A percentile compares a stretch with the other conserved stretches of the same genome.
Evolutionary conservation across 306 rosid genomes (phyloP).

Genomic region (Betula pendula): DNA sequence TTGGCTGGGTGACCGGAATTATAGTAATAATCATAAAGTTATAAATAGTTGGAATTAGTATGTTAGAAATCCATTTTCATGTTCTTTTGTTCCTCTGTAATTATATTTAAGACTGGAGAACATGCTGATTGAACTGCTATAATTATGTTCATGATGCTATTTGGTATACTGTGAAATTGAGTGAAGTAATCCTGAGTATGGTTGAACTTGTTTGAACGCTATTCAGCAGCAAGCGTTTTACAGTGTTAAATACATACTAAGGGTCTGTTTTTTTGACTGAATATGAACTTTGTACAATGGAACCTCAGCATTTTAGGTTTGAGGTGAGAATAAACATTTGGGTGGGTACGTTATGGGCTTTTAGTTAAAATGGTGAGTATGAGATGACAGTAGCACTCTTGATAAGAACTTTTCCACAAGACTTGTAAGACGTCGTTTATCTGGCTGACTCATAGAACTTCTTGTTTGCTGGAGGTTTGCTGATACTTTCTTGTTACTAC

Average conservation of each 20-base stretch:
- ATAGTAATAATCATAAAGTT: background rate
- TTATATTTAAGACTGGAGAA: background rate
- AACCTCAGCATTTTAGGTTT: background rate
- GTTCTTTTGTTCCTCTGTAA: background rate
- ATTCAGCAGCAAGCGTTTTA: background rate
- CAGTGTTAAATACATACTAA: background rate
- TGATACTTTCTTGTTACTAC: background rate
- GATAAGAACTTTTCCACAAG: background rate
- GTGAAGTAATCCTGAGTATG: background rate
- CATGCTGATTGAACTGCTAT: background rate
- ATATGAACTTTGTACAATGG: background rate
- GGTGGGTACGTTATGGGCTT: background rate
- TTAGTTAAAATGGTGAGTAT: background rate
- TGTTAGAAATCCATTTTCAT: background rate
- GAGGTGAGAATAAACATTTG: background rate
- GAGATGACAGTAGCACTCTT: background rate
- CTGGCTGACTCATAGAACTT: background rate
- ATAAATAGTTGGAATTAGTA: background rate
- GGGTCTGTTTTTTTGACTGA: background rate
- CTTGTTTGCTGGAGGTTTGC: background rate
- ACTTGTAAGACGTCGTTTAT: background rate
- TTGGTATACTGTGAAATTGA: background rate
- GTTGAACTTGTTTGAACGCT: background rate
- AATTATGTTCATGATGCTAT: background rate
- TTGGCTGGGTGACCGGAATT: background rate